Base-by-base conservation (phyloP, 1,284 basidiomycete species). In the Ceratobasidium sp. region DNA sequence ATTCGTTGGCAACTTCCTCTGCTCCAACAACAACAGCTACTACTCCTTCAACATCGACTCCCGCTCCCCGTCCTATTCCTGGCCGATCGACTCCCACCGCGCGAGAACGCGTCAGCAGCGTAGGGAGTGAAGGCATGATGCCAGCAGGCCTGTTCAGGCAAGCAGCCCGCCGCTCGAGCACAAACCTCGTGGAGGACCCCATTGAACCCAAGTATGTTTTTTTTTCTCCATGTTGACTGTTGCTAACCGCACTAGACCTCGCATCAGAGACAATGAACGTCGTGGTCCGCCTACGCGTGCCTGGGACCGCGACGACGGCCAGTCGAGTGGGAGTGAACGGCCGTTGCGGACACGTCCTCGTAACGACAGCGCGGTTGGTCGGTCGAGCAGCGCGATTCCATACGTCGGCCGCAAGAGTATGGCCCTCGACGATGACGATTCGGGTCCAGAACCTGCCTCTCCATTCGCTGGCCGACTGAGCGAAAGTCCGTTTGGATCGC, bases 71-170 rank as follows among this genome's bases (percentile, higher is more conserved):
- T 12, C 58, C 58, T 10, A 20, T 49, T 1, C 58, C 42, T 2
- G 43, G 58, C 25, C 58, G 45, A 12, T 20, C 45, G n/a, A 38
- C 43, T 1, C 42, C 34, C 31, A 35, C 17, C 13, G 35, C 38
- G 3, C 58, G 58, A 27, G 58, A 62, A 20, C 58, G 58, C 2
- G 58, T 62, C 29, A 62, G 50, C 58, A 62, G 58, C 31, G 50
- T 45, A 8, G 38, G 58, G 7, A 62, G 58, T 31, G 58, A 62
- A 42, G 32, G 58, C 29, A 43, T 62, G 42, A 62, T 62, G 58
- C 34, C 58, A 5, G 58, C 58, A 13, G 58, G 58, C 1, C 45
- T 62, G 3, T 62, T 62, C 20, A 27, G 58, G 8, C 58, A 62
- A 27, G 58, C 43, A 5, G 58, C 58, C 13, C 27, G 58, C 2